Evolutionary conservation across 2,329 filamentous ascomycete species (phyloP), one percentile per base, ranked within the genome.

Genomic region (Penicillium freii): DNA sequence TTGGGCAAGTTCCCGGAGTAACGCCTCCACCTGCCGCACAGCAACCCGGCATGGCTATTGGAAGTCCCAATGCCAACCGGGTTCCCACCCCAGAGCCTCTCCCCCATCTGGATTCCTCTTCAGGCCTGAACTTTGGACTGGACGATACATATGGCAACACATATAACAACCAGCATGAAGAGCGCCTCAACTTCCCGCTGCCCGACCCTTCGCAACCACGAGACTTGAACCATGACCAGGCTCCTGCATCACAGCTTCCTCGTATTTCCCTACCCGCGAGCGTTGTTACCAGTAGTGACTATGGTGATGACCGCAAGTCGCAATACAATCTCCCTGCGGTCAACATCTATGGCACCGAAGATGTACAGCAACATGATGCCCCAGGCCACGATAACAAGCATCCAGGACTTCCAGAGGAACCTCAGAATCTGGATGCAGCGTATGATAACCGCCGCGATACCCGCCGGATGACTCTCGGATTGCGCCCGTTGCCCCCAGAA

Each of bases 401-500:
- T 19, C 50, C 59, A 19, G 59, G 62, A 27, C 56, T 68, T 33
- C 56, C 64, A n/a, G 66, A 71, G 53, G 69, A 72, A 47, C 51
- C 67, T 34, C 54, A 62, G 17, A 68, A 62, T 34, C 49, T 67
- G 50, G 59, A 60, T 33, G 51, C 66, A 27, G 54, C 49, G 21
- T 64, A 62, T 46, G 71, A 73, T 51, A 56, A 62, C 54, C 71
- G 63, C 38, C 74, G 75, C 55, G 75, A 80, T 66, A 75, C 75
- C 46, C 80, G 79, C 59, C 77, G 83, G 57, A 70, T 85, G 53
- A 85, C 82, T 3, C 81, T 86, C 73, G 84, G 84, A 48, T 69
- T 96, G 74, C 88, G 94, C 17, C 94, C 94, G 23, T 82, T 99
- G 61, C 94, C 94, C 5, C 91, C 92, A 36, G 87, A 92, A 69